Conservation (phyloP, 1,284 basidiomycete species). For the Apiotrichum porosum region DNA sequence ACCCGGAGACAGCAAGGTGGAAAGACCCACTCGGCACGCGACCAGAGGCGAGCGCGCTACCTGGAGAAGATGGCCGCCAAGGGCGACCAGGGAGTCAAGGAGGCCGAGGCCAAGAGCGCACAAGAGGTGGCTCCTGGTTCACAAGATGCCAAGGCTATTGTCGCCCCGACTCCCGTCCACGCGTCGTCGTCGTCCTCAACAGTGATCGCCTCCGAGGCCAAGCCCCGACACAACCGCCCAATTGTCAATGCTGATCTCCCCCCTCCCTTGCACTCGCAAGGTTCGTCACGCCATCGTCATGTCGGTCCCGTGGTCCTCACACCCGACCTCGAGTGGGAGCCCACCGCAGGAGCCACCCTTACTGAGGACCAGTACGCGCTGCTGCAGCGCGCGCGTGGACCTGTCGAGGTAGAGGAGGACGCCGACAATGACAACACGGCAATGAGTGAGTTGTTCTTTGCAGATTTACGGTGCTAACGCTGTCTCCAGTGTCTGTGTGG, state of each 20-base stretch:
- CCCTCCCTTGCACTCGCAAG: constrained; percentile 27
- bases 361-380: constrained; percentile 20
- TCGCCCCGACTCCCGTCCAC: constrained; percentile 1
- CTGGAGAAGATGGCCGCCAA: constrained; percentile 10
- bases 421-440: constrained; percentile 23
- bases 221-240: constrained; percentile 2
- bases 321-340: constrained; percentile 28
- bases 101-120: too few relatives aligned
- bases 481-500: constrained; percentile 63
- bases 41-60: constrained; percentile 12
- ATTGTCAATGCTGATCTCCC: constrained; percentile 19
- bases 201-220: background rate
- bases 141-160: background rate
- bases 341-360: constrained; percentile 6
- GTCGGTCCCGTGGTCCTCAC: constrained; percentile 21
- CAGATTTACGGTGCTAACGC: background rate
- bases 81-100: constrained; percentile 3
- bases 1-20: constrained; percentile 6
- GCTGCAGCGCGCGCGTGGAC: constrained; percentile 30
- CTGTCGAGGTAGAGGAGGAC: constrained; percentile 34
- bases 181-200: background rate
- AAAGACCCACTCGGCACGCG: constrained; percentile 9
- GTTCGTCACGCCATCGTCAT: constrained; percentile 9
- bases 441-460: constrained; percentile 36
- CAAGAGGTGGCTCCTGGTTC: background rate